phyloP scores from a whole-genome alignment of 2,329 filamentous ascomycete genomes.

The Fusarium succisae region DNA sequence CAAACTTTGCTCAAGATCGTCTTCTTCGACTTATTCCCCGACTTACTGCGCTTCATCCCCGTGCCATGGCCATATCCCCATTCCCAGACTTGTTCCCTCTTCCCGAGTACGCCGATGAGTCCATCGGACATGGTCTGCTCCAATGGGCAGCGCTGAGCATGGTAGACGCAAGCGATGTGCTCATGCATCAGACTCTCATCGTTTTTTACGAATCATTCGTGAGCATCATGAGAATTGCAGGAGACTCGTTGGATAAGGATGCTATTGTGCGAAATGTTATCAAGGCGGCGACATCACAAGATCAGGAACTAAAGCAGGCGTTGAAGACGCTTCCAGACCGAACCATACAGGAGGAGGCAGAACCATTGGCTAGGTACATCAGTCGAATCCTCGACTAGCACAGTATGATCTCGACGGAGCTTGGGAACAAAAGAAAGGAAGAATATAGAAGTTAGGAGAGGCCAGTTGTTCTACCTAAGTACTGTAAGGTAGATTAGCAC shows the following conservation, averaged over 20 bases:
- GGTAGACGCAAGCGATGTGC: constrained; percentile 58
- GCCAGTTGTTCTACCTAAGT: neutral
- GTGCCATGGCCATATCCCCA: constrained; percentile 49
- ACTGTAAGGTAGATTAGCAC: neutral
- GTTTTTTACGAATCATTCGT: constrained; percentile 64
- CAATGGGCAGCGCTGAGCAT: constrained; percentile 62
- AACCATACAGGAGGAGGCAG: constrained; percentile 62
- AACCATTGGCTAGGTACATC: constrained; percentile 57
- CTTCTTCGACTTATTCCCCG: constrained; percentile 62
- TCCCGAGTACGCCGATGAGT: constrained; percentile 23
- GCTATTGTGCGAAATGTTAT: constrained; percentile 52
- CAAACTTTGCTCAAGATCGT: constrained; percentile 62
- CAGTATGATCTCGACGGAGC: no score
- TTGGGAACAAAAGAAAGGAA: neutral
- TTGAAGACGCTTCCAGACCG: constrained; percentile 57
- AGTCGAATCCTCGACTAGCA: constrained; percentile 47
- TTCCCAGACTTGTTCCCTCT: constrained; percentile 40
- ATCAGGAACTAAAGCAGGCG: constrained; percentile 51
- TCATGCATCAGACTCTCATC: constrained; percentile 62
- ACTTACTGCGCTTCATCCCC: constrained; percentile 58
- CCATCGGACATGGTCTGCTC: constrained; percentile 53
- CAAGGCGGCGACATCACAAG: constrained; percentile 51
- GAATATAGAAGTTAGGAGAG: neutral
- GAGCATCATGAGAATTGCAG: constrained; percentile 56
- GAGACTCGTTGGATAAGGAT: constrained; percentile 48